A percentile compares a stretch with the other conserved stretches of the same genome.
These are phyloP conservation scores for Coniochaeta sp. DNA, from an alignment of 2,329 filamentous ascomycete genomes.

Conservation along the genomic window DNA sequence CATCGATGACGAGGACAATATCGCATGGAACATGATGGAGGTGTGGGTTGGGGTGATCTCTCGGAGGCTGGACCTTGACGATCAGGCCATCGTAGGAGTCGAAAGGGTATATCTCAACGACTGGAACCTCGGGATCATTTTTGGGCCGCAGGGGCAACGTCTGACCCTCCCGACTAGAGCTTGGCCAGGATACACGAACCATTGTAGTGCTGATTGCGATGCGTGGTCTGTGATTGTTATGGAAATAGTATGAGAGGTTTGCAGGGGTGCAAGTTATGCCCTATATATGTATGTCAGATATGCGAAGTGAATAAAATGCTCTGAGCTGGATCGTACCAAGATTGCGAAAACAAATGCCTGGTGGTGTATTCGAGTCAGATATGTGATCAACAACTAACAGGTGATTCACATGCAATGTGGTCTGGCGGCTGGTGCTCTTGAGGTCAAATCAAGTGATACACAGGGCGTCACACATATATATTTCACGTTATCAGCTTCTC, in stretches of 20 bases:
- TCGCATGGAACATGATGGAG: constrained; percentile 43
- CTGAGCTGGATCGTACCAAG: neutral
- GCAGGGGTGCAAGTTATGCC: neutral
- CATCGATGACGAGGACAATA: constrained; percentile 54
- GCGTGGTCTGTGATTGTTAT: neutral
- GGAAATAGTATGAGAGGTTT: neutral
- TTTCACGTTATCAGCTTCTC: neutral
- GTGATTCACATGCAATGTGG: neutral
- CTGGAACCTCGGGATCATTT: neutral
- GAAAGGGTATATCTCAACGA: constrained; percentile 28
- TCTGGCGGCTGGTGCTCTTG: neutral
- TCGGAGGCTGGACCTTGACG: constrained; percentile 38
- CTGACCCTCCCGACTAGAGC: neutral
- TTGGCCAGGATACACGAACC: neutral
- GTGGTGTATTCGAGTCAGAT: neutral
- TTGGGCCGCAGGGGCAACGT: neutral
- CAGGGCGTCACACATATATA: neutral
- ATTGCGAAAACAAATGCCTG: neutral
- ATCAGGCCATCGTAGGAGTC: constrained; percentile 30
- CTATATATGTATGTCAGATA: neutral
- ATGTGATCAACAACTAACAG: too few relatives aligned
- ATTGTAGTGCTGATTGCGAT: neutral
- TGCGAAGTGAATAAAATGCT: neutral
- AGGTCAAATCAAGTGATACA: neutral
- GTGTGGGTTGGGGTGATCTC: constrained; percentile 15